Percentiles rank a stretch among this genome's conserved stretches.
These are phyloP conservation scores for Pelargonium cotyledonis DNA, from an alignment of 441 rosid genomes.

Conservation along the genomic window DNA sequence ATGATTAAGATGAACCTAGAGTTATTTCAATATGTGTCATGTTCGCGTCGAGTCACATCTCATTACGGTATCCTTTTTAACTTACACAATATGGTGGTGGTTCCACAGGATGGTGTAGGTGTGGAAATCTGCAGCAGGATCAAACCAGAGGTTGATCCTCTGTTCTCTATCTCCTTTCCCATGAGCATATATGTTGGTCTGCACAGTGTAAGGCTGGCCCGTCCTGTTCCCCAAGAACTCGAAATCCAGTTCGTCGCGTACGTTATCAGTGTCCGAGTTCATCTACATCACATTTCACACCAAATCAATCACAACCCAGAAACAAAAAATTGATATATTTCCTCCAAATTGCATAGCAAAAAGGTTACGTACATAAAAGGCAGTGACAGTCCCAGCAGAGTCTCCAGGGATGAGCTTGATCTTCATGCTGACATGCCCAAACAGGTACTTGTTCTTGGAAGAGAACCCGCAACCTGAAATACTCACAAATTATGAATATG, in stretches of 20 bases:
- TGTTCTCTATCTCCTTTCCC: slow-evolving; percentile 22
- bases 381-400: slow-evolving; percentile 72
- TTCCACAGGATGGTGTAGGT: slow-evolving; percentile 25
- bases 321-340: neutral
- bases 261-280: slow-evolving; percentile 10
- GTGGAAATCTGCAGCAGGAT: slow-evolving; percentile 25
- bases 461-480: slow-evolving; percentile 59
- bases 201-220: slow-evolving; percentile 23
- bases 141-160: slow-evolving; percentile 24
- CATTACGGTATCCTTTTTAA: neutral
- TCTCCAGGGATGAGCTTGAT: slow-evolving; percentile 65
- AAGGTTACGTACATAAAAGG: slow-evolving; percentile 45
- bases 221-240: slow-evolving; percentile 24
- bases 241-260: slow-evolving; percentile 22
- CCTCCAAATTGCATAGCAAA: too few relatives aligned
- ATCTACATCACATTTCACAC: neutral
- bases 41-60: too few relatives aligned
- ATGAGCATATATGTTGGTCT: slow-evolving; percentile 20
- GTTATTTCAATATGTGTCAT: neutral
- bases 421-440: slow-evolving; percentile 62
- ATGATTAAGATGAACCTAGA: too few relatives aligned
- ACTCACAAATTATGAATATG: too few relatives aligned
- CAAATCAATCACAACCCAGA: neutral
- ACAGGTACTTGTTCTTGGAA: slow-evolving; percentile 48
- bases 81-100: slow-evolving; percentile 22